Conservation (phyloP, 129 eudicot genomes). For the Gnaphalium uliginosum region DNA sequence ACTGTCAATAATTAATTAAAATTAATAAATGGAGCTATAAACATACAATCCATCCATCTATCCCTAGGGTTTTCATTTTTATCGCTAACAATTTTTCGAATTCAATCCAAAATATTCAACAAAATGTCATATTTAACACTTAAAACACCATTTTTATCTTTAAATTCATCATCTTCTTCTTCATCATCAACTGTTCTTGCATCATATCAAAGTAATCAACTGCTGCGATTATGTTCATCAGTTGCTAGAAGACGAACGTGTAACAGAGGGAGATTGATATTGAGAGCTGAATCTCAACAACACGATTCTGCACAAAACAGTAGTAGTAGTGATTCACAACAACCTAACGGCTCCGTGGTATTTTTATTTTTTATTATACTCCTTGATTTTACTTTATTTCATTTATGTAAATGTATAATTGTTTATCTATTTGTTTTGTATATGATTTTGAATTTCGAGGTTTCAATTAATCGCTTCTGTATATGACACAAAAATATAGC, state of each 20-base stretch:
- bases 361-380: background rate
- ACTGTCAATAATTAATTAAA: slow-evolving; percentile 16
- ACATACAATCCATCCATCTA: slow-evolving; percentile 1
- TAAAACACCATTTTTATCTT: slow-evolving; percentile 35
- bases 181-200: slow-evolving; percentile 37
- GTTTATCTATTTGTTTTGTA: background rate
- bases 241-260: slow-evolving; percentile 39
- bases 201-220: slow-evolving; percentile 34
- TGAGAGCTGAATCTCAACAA: slow-evolving; percentile 53
- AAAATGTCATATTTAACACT: slow-evolving; percentile 55
- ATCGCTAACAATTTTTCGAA: slow-evolving; percentile 8
- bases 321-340: slow-evolving; percentile 46
- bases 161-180: slow-evolving; percentile 27
- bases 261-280: slow-evolving; percentile 38
- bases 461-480: background rate
- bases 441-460: background rate
- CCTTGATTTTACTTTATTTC: background rate
- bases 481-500: background rate
- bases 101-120: background rate
- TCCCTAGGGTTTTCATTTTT: slow-evolving; percentile 39
- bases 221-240: slow-evolving; percentile 31
- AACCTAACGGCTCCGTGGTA: slow-evolving; percentile 79
- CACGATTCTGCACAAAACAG: slow-evolving; percentile 35
- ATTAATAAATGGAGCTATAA: slow-evolving; percentile 16
- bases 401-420: background rate